phyloP scores from a whole-genome alignment of 495 filamentous ascomycete genomes.

The Copromyces sp. region DNA sequence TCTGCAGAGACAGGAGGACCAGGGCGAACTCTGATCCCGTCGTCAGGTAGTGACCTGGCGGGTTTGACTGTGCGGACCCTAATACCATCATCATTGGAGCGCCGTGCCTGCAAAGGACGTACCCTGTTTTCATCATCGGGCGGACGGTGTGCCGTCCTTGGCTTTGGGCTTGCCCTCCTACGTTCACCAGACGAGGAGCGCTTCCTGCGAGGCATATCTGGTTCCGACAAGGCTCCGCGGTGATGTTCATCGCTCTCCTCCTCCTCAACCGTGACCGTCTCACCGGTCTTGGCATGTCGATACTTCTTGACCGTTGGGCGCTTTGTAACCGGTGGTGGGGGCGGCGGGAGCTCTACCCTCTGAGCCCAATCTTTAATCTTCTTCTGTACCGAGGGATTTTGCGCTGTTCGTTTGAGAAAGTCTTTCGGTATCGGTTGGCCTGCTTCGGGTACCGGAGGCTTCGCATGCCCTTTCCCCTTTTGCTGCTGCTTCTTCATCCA shows the following conservation, averaged over 20 bases:
- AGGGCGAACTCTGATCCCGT: conserved; percentile 19
- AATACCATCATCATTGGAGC: conserved; percentile 17
- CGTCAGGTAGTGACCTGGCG: conserved; percentile 10
- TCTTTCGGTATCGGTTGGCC: conserved; percentile 38
- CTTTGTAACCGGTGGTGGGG: neutral
- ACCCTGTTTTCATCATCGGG: conserved; percentile 25
- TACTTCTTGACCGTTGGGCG: conserved; percentile 13
- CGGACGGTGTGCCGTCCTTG: conserved; percentile 12
- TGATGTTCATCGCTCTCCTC: conserved; percentile 2
- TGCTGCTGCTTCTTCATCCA: conserved; percentile 51
- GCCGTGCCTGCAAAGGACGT: conserved; percentile 5
- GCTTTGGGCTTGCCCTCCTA: conserved; percentile 1
- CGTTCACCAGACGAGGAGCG: neutral
- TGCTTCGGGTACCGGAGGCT: conserved; percentile 22
- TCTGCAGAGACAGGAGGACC: neutral
- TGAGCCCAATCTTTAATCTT: conserved; percentile 45
- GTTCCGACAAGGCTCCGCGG: conserved; percentile 8
- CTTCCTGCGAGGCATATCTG: neutral
- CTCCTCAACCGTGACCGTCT: conserved; percentile 22
- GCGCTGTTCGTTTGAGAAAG: conserved; percentile 36
- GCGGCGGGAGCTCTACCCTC: conserved; percentile 30
- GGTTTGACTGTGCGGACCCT: conserved; percentile 29
- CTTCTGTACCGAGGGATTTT: conserved; percentile 38
- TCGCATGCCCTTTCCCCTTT: conserved; percentile 25
- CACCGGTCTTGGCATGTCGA: conserved; percentile 19